These are phyloP conservation scores for Trametes meyenii DNA, from an alignment of 768 basidiomycete genomes.

Conservation along the genomic window DNA sequence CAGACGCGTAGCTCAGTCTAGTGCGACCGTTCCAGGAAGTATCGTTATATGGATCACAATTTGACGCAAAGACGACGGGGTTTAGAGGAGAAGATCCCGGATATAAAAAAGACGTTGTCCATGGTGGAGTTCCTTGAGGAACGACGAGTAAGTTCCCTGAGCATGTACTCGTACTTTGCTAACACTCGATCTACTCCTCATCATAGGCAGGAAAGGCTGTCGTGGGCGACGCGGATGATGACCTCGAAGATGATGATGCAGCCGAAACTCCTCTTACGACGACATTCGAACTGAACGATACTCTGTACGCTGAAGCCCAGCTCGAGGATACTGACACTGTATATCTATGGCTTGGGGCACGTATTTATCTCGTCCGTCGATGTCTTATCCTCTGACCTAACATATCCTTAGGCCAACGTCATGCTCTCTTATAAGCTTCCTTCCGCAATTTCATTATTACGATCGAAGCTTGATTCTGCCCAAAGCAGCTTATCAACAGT, in stretches of 20 bases:
- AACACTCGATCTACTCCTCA: background rate
- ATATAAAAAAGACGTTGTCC: constrained; percentile 87
- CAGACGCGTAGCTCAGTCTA: background rate
- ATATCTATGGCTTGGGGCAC: constrained; percentile 93
- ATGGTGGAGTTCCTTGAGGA: constrained; percentile 86
- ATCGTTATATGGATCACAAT: constrained; percentile 95
- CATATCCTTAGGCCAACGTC: constrained; percentile 79
- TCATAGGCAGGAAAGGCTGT: constrained; percentile 63
- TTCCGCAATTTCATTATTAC: constrained; percentile 73
- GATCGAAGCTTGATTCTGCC: constrained; percentile 74
- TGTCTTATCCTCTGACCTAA: constrained; percentile 2
- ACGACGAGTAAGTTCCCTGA: constrained; percentile 50
- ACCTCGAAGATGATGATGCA: constrained; percentile 53
- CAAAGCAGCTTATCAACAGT: constrained; percentile 66
- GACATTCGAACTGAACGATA: constrained; percentile 95
- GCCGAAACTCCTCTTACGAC: constrained; percentile 65
- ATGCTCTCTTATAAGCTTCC: constrained; percentile 93
- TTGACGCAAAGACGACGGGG: constrained; percentile 75
- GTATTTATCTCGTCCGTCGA: constrained; percentile 30
- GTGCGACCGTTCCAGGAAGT: constrained; percentile 68
- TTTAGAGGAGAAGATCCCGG: constrained; percentile 93
- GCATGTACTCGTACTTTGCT: background rate
- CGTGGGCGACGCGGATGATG: constrained; percentile 47
- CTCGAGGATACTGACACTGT: constrained; percentile 87
- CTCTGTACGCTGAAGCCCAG: constrained; percentile 89